A percentile compares a stretch with the other conserved stretches of the same genome.
Conservation (phyloP, 176 grass and related monocot species). For the Avena insularis region DNA sequence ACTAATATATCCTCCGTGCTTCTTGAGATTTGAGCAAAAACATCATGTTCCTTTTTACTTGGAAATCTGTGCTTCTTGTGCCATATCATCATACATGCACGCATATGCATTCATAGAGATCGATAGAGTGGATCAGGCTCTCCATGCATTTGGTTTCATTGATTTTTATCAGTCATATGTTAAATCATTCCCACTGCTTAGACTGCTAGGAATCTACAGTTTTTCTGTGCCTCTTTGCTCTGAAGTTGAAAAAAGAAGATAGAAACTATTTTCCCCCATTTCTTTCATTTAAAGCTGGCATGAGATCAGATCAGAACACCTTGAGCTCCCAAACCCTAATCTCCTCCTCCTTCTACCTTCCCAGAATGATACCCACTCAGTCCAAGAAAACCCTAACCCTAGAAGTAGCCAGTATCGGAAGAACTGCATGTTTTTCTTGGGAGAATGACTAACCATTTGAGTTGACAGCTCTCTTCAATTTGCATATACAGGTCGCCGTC, state of each 20-base stretch:
- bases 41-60: constrained; percentile 44
- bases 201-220: constrained; percentile 45
- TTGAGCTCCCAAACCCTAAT: constrained; percentile 47
- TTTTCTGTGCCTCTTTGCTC: constrained; percentile 41
- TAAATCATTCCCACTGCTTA: constrained; percentile 40
- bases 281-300: constrained; percentile 38
- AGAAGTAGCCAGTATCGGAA: constrained; percentile 30
- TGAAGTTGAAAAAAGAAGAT: constrained; percentile 28
- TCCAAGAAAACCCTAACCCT: constrained; percentile 66
- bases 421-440: background rate
- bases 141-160: constrained; percentile 31
- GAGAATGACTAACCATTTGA: constrained; percentile 28
- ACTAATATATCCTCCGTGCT: constrained; percentile 42
- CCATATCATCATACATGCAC: constrained; percentile 57
- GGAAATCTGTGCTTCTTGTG: constrained; percentile 51
- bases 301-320: constrained; percentile 38
- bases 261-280: constrained; percentile 17
- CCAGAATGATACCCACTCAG: constrained; percentile 34
- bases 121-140: constrained; percentile 32
- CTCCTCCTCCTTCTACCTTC: constrained; percentile 13
- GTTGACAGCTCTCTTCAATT: constrained; percentile 4
- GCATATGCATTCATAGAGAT: constrained; percentile 39
- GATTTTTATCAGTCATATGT: constrained; percentile 27
- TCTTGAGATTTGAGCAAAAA: constrained; percentile 52
- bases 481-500: background rate